Evolutionary conservation across 2,329 filamentous ascomycete species (phyloP), one percentile per base, ranked within the genome.

Genomic region (Chaetomiaceae sp.): DNA sequence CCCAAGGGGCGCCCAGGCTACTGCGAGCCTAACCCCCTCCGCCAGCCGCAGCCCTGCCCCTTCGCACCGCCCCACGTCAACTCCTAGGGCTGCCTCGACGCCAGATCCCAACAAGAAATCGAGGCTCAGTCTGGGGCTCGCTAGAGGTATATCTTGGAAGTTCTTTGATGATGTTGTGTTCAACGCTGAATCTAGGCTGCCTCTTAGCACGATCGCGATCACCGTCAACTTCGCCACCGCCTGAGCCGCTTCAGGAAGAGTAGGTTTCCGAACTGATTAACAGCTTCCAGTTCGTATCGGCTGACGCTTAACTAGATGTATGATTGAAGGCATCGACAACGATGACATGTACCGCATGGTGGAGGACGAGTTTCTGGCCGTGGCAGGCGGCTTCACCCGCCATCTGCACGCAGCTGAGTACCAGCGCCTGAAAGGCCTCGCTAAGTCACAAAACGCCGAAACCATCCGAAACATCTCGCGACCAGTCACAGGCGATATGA

Each of bases 291-390:
- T 4, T n/a, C 14, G 7, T 17, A n/a, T 10, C 17, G 35, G 22
- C 39, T 49, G 17, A 47, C 10, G 1, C 9, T 15, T 12, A 9
- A 3, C 3, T 17, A 81, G 78, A 24, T 73, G 73, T 60, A 89
- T 91, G 84, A 68, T 71, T 2, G 72, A 79, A 38, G 82, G 81
- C 3, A 63, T 76, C n/a, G 69, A 75, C 4, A 64, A 73, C n/a
- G 87, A 93, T 61, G 85, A 90, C 60, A 68, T 67, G 45, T 91
- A 79, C 64, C 82, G 86, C 57, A 90, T 91, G 84, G 87, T 93
- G 0, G 87, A 91, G 63, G 87, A 93, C 57, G 86, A 91, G 55
- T 79, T 93, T 52, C 67, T 84, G 17, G 68, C 75, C 14, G 77
- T 81, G 0, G 86, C 86, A 0, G 76, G 79, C 42, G 68, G 71